phyloP scores from a whole-genome alignment of 176 grass and related monocot genomes.

The Lolium perenne region DNA sequence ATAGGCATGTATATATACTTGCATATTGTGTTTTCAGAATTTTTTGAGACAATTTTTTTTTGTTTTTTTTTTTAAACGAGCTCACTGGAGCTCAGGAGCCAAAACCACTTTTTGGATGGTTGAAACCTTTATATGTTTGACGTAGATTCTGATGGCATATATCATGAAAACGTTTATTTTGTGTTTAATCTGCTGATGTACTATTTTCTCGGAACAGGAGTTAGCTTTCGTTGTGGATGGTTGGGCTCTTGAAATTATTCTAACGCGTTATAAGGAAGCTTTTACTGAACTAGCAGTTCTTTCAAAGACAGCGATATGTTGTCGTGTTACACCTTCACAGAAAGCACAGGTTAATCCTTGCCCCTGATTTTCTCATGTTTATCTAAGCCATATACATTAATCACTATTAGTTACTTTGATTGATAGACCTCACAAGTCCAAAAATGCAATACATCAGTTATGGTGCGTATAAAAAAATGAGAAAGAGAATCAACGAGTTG shows the following conservation, averaged over 20 bases:
- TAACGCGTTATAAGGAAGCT: constrained; percentile 69
- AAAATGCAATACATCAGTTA: not conserved
- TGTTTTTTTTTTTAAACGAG: no score
- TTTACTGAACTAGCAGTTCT: constrained; percentile 89
- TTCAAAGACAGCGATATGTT: constrained; percentile 93
- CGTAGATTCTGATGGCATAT: not conserved
- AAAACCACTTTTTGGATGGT: no score
- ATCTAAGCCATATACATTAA: constrained; percentile 30
- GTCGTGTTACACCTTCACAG: constrained; percentile 97
- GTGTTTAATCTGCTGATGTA: constrained; percentile 24
- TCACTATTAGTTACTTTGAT: constrained; percentile 26
- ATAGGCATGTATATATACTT: no score
- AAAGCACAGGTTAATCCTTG: constrained; percentile 85
- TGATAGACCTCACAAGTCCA: constrained; percentile 18
- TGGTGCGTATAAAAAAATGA: not conserved
- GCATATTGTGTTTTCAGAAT: no score
- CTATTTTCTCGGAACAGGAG: constrained; percentile 62
- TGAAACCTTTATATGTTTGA: not conserved
- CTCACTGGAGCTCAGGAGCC: no score
- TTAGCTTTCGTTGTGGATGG: constrained; percentile 99
- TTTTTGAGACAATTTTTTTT: no score
- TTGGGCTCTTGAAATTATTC: constrained; percentile 96
- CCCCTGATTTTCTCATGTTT: not conserved
- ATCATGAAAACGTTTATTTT: constrained; percentile 6
- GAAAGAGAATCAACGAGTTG: not conserved